Evolutionary conservation across 2,329 filamentous ascomycete genomes (phyloP).

Genomic region (Fusarium lateritium): DNA sequence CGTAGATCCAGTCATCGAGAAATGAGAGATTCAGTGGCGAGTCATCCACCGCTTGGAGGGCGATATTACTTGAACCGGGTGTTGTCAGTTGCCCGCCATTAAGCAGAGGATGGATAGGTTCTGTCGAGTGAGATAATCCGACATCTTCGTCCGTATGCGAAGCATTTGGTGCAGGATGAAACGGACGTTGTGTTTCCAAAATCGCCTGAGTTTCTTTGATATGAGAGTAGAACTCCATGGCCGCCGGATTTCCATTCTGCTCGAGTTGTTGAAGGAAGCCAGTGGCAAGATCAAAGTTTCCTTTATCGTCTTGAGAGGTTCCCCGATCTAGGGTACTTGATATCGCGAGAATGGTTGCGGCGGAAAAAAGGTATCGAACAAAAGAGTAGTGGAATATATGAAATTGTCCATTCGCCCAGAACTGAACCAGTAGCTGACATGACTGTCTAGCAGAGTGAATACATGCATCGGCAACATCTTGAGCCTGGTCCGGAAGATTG

Average conservation of each 20-base stretch:
- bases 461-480: neutral
- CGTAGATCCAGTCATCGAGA: conserved; percentile 8
- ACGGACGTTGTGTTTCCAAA: neutral
- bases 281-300: neutral
- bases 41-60: neutral
- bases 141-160: neutral
- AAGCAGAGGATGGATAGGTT: neutral
- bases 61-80: too few species aligned
- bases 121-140: too few species aligned
- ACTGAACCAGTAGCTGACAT: neutral
- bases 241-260: conserved; percentile 1
- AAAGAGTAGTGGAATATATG: neutral
- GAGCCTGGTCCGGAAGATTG: neutral
- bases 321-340: neutral
- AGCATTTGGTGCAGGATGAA: neutral
- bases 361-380: neutral
- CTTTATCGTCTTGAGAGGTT: neutral
- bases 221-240: conserved; percentile 3
- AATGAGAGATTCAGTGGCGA: neutral
- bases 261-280: neutral
- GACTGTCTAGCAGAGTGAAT: neutral
- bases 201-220: neutral
- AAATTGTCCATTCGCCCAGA: neutral
- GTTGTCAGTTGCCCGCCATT: neutral
- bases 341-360: neutral